Evolutionary conservation across 2,329 filamentous ascomycete species (phyloP).

Genomic region (Fusarium sp.): DNA sequence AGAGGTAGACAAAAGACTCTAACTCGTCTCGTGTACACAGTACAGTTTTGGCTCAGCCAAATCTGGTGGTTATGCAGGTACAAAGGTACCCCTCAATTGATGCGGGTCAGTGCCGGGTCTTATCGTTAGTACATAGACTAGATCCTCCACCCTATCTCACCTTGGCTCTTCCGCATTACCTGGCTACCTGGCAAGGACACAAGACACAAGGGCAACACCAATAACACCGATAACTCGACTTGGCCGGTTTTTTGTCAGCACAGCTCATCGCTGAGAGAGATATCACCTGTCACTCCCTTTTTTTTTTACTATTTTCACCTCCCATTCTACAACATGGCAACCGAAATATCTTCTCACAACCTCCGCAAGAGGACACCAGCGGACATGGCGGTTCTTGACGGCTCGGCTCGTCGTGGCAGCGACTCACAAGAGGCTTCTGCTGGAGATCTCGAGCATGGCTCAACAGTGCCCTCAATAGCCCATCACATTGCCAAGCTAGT

Average conservation of each 20-base stretch:
- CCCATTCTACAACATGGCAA: conserved; percentile 24
- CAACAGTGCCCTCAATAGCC: conserved; percentile 29
- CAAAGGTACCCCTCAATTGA: conserved; percentile 20
- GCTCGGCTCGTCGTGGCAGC: conserved; percentile 21
- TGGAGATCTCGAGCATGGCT: conserved; percentile 32
- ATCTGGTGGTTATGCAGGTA: conserved; percentile 16
- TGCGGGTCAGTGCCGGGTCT: conserved; percentile 2
- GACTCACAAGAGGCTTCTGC: conserved; percentile 16
- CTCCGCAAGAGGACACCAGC: conserved; percentile 43
- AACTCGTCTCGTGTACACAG: conserved; percentile 17
- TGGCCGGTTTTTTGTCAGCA: conserved; percentile 38
- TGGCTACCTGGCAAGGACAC: conserved; percentile 24
- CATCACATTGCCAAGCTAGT: conserved; percentile 43
- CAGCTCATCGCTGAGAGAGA: conserved; percentile 28
- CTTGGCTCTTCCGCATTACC: conserved; percentile 34
- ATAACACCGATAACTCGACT: conserved; percentile 19
- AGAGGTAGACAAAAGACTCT: conserved; percentile 6
- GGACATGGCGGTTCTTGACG: conserved; percentile 38
- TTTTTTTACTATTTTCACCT: conserved; percentile 21
- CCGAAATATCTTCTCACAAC: conserved; percentile 34
- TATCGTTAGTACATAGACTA: not conserved
- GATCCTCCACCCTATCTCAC: conserved; percentile 5
- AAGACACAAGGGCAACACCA: conserved; percentile 36
- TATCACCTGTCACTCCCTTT: conserved; percentile 19
- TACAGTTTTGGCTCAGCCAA: conserved; percentile 5